Evolutionary conservation across 169 alveolate species (phyloP), one percentile per base, ranked within the genome.

Genomic region (Plasmodium coatneyi): DNA sequence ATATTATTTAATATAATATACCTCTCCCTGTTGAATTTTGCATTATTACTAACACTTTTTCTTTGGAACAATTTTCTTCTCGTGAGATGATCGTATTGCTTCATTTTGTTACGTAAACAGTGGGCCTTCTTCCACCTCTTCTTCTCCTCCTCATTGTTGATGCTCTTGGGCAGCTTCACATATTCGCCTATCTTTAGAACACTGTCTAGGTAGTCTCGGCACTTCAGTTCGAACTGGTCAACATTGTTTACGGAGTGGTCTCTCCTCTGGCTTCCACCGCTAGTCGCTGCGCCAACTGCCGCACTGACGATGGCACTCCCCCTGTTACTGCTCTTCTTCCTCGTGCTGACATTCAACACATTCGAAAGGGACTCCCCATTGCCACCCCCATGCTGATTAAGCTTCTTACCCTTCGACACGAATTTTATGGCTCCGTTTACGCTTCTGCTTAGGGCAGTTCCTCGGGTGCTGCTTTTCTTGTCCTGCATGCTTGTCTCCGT

Each of bases 21-120:
- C 46, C 90, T 80, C 71, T 89, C 94, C 71, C 94, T 89, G 71
- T 89, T 70, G 30, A 80, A 78, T 80, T 89, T 89, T 19, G 94
- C 94, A 36, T 79, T 80, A 36, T 54, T 78, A 79, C 71, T 89
- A 89, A 79, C 34, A 28, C 46, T 34, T 41, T 80, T 89, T 41
- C 54, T 79, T 79, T 78, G 66, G 71, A 12, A 89, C 82, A 89
- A 19, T 72, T 32, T 89, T 60, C 16, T 89, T 79, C 94, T 79
- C 49, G 94, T 89, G 39, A 89, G 34, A 2, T 78, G 66, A 89
- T 89, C 94, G 71, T 89, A 79, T 79, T 89, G 83, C 71, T 89
- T 89, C 94, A 89, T 89, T 79, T 80, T 89, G 32, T 89, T 78
- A 79, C 94, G 79, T 78, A 89, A 41, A 1, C 30, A 34, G 12